A percentile compares a stretch with the other conserved stretches of the same genome.
Conservation (phyloP, 2,329 filamentous ascomycete species). For the Hypoxylon sp. region DNA sequence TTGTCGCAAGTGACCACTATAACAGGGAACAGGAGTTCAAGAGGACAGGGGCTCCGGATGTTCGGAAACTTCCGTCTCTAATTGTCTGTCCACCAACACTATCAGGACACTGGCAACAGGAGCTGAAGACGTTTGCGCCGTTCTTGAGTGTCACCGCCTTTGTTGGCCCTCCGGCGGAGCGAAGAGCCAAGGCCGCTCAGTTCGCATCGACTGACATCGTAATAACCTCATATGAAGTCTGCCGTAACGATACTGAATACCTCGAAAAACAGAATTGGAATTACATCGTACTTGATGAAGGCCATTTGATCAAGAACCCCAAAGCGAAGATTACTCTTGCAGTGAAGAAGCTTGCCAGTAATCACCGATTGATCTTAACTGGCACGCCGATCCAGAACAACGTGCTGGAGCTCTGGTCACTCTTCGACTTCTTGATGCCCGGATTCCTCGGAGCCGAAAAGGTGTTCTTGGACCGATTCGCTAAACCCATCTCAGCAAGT, state of each 20-base stretch:
- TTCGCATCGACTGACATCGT: constrained; percentile 90
- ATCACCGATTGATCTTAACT: constrained; percentile 95
- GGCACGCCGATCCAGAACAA: constrained; percentile 99
- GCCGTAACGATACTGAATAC: constrained; percentile 92
- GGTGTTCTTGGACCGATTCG: constrained; percentile 95
- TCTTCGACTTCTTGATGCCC: constrained; percentile 99
- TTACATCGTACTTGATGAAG: constrained; percentile 96
- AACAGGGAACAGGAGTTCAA: constrained; percentile 90
- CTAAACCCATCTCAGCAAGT: constrained; percentile 94
- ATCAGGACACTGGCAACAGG: constrained; percentile 98
- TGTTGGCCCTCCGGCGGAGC: constrained; percentile 88
- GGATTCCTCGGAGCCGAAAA: constrained; percentile 95
- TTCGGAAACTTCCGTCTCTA: constrained; percentile 85
- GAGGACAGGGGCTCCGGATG: constrained; percentile 83
- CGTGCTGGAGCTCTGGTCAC: constrained; percentile 94
- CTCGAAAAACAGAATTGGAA: constrained; percentile 92
- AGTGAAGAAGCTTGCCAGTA: constrained; percentile 90
- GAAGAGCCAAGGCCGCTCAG: constrained; percentile 76
- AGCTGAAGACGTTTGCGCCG: constrained; percentile 94
- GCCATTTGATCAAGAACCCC: constrained; percentile 98
- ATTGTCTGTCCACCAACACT: constrained; percentile 97
- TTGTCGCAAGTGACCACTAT: constrained; percentile 97
- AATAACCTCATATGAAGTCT: constrained; percentile 98
- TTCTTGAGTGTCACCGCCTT: constrained; percentile 93
- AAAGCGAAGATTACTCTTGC: constrained; percentile 96